Evolutionary conservation across 768 basidiomycete species (phyloP), one percentile per base, ranked within the genome.

Genomic region (Tylopilus balloui): DNA sequence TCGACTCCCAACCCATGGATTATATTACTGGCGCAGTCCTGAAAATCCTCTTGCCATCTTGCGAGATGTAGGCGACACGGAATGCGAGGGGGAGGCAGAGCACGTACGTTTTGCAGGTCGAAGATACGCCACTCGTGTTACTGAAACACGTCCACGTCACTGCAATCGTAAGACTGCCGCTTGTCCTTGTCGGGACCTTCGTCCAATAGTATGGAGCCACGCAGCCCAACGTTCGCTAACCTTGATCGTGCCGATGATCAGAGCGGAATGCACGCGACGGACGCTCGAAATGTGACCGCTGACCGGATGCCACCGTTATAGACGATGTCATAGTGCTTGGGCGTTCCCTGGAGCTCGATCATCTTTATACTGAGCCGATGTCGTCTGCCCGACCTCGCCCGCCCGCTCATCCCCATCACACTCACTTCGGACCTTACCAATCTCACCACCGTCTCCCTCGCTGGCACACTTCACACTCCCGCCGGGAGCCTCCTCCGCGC

Each of bases 401-500:
- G 5, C 4, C 20, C 34, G 8, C 17, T 38, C 21, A 6, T 17
- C n/a, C n/a, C n/a, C 34, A 10, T 11, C n/a, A 11, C 5, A 6
- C 31, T 12, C 11, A 24, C 20, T 31, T 23, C 31, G 9, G 42
- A 44, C 15, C 36, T 19, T 20, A 38, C 27, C 12, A 14, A 19
- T 21, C 14, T 47, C 28, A 29, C 45, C 0, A 48, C 52, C 6
- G 14, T 38, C 40, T 59, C 56, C 8, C 23, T 61, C 36, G 20
- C 25, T 1, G 56, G 61, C 15, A 40, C 34, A 1, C 1, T 45
- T n/a, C 35, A 52, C 45, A 32, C 9, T 1, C 19, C 58, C 28
- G 2, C 45, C 0, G 56, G 62, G 10, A 10, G 45, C 15, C 21
- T 52, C 20, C 43, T 66, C 25, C 60, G 63, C 23, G 19, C 35